phyloP scores from a whole-genome alignment of 2,329 filamentous ascomycete species.

The Pseudogymnoascus sp. region DNA sequence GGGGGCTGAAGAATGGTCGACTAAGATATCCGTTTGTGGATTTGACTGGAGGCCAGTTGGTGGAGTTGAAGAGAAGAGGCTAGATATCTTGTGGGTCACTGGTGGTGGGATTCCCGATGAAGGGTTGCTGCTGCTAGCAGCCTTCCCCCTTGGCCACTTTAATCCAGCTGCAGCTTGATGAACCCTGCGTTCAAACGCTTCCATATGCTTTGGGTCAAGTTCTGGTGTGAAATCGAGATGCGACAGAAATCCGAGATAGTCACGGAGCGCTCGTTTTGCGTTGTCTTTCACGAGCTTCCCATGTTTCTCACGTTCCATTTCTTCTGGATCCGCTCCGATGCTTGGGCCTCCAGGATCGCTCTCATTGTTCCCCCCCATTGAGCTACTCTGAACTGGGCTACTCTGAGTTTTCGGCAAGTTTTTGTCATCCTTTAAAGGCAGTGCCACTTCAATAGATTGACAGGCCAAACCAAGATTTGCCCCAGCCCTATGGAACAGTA shows the following conservation, averaged over 20 bases:
- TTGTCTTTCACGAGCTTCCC: slow-evolving; percentile 63
- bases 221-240: slow-evolving; percentile 69
- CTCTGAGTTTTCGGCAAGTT: too few relatives aligned
- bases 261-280: slow-evolving; percentile 67
- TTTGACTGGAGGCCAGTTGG: slow-evolving; percentile 60
- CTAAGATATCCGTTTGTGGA: slow-evolving; percentile 36
- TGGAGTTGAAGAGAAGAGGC: slow-evolving; percentile 62
- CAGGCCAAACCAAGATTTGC: slow-evolving; percentile 66
- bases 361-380: slow-evolving; percentile 13
- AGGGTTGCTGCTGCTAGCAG: slow-evolving; percentile 21
- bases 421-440: slow-evolving; percentile 28
- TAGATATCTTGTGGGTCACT: slow-evolving; percentile 45
- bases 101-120: slow-evolving; percentile 35
- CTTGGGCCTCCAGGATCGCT: slow-evolving; percentile 18
- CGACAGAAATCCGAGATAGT: slow-evolving; percentile 64
- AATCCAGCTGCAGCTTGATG: slow-evolving; percentile 44
- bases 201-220: slow-evolving; percentile 27
- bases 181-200: slow-evolving; percentile 47
- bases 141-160: slow-evolving; percentile 32
- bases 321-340: slow-evolving; percentile 12
- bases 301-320: slow-evolving; percentile 41
- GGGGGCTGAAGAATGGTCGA: slow-evolving; percentile 11
- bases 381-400: background rate
- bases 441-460: slow-evolving; percentile 49
- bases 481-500: slow-evolving; percentile 67